Evolutionary conservation across 108 stramenopile species (phyloP), one percentile per base, ranked within the genome.

Genomic region (Skeletonema costatum): DNA sequence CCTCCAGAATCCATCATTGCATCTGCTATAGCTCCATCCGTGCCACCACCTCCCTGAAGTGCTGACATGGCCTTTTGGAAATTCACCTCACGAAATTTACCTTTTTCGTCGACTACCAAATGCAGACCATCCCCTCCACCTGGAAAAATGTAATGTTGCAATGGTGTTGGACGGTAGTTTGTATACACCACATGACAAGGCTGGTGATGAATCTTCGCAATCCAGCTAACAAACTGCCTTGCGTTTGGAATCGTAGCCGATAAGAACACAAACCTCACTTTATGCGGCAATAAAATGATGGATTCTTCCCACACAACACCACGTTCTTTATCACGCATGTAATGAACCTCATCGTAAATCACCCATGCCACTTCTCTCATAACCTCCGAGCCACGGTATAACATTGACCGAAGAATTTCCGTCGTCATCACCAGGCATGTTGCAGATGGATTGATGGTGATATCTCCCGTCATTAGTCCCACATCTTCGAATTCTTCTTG

Each of bases 141-240:
- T 29, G 98, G 97, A 67, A 98, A 99, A 66, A 99, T 86, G 77
- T 97, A 98, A 83, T 99, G 99, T 86, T 98, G 97, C 66, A 99
- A 85, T 2, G 99, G 99, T 21, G 89, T 88, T 0, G 99, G 99
- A 70, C 98, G 93, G 86, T 99, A 99, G 77, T 99, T 96, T 29
- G 99, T 99, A 83, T 98, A 98, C 1, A 99, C 97, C 30, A 99
- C 99, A 84, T 99, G 99, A 86, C 97, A 98, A 3, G 99, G 98
- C 78, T 99, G 98, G 75, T 96, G 98, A 84, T 99, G 97, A 59
- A 96, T 96, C 80, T 89, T 89, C 44, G 92, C 92, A 64, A 95
- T 94, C 93, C 96, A 94, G 60, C 93, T 88, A 4, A 92, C 96
- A 77, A 98, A 99, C 80, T 99, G 92, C 32, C 70, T 68, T 7